A percentile compares a stretch with the other conserved stretches of the same genome.
These are phyloP conservation scores for Eucalyptus curtisii DNA, from an alignment of 345 rosid genomes.

Conservation along the genomic window DNA sequence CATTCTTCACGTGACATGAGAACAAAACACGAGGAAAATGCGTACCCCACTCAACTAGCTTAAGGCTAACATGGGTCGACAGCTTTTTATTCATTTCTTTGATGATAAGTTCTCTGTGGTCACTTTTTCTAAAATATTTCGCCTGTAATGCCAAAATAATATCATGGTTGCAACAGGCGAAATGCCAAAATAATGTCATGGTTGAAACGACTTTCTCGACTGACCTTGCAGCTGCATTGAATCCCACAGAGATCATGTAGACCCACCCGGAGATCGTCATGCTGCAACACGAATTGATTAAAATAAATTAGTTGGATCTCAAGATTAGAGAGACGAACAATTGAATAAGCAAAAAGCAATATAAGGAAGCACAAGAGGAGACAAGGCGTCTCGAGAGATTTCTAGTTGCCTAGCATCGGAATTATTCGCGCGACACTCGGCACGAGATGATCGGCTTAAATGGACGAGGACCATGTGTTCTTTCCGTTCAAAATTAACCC, in stretches of 20 bases:
- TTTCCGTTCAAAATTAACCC: background rate
- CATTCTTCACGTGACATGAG: background rate
- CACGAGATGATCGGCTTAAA: background rate
- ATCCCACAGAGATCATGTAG: slow-evolving; percentile 55
- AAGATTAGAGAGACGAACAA: background rate
- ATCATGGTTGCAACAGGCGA: background rate
- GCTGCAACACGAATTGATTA: slow-evolving; percentile 11
- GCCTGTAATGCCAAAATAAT: background rate
- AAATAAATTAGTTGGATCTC: background rate
- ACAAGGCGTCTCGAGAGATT: background rate
- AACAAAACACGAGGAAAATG: background rate
- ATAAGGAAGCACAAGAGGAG: background rate
- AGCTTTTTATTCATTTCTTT: background rate
- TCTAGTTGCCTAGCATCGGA: background rate
- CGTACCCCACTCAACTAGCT: background rate
- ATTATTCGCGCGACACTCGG: background rate
- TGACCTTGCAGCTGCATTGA: slow-evolving; percentile 77
- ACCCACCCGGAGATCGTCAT: slow-evolving; percentile 47
- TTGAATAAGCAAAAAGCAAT: background rate
- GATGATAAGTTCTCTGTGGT: background rate
- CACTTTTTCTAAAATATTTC: background rate
- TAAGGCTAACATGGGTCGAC: background rate
- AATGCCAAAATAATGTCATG: background rate
- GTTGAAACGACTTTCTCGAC: background rate
- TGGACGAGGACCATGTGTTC: background rate